Base-by-base conservation (phyloP, 2,329 filamentous ascomycete species). In the Penicillium frequentans region DNA sequence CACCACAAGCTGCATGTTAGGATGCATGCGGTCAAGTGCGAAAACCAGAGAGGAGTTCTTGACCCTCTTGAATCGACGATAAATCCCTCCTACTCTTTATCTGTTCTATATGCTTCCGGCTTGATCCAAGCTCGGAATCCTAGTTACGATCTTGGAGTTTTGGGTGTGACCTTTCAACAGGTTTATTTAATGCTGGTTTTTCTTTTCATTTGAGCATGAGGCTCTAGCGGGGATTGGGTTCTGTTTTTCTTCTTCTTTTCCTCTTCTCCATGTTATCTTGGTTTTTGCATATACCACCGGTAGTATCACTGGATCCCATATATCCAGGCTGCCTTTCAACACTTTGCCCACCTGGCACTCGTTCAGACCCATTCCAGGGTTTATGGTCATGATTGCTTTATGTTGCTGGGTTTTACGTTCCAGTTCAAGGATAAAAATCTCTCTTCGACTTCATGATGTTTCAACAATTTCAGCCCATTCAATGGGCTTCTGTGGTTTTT, bases 31-130 rank as follows among this genome's bases (percentile, higher is more conserved):
- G 71, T 88, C 88, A 59, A 91, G 90, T 67, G 91, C 91, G 59
- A 97, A 96, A 82, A 97, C 93, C 11, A 83, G 95, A 67, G 96
- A 96, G 73, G 95, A 99, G 76, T 99, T 99, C 70, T 78, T 99
- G 71, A 96, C 88, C 67, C 82, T 99, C 35, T 75, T 92, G 55
- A 86, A 90, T 74, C 76, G 77, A 63, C 72, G 73, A 63, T 82
- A 68, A 70, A 57, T 44, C n/a, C 23, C 56, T 11, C 19, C 10
- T 14, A 23, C 21, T 44, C 42, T 48, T 56, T 46, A 50, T 63
- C 9, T 59, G 49, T 61, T 52, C 37, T 47, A 60, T 55, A 56
- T 56, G 57, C 55, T 54, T 61, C 59, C 48, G 53, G 49, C 60
- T 63, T 60, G 39, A 46, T 65, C 67, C 65, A 59, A 68, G 57